Evolutionary conservation across 169 alveolate genomes (phyloP).

Genomic region (Plasmodium gonderi): DNA sequence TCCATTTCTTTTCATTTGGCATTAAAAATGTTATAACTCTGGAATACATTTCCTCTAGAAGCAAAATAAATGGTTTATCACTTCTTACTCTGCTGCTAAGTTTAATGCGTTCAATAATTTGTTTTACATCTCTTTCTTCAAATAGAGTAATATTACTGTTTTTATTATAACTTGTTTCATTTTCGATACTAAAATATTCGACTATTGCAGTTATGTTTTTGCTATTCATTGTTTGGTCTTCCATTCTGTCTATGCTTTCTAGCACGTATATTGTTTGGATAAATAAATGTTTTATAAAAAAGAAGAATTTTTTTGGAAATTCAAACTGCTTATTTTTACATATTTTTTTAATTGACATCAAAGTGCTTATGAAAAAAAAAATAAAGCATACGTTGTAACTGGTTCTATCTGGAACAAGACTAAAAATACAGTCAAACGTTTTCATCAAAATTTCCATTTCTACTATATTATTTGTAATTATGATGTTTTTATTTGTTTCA

Average conservation of each 20-base stretch:
- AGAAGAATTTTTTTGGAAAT: conserved; percentile 26
- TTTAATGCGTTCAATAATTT: conserved; percentile 2
- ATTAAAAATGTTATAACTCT: conserved; percentile 21
- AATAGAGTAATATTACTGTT: background rate
- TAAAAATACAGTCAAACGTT: conserved; percentile 22
- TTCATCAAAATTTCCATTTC: conserved; percentile 50
- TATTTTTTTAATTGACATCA: conserved; percentile 17
- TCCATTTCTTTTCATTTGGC: background rate
- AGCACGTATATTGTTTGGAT: conserved; percentile 54
- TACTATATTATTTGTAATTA: conserved; percentile 30
- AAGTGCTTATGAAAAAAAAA: conserved; percentile 34
- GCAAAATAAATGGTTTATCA: background rate
- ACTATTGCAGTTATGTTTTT: background rate
- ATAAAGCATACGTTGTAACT: conserved; percentile 15
- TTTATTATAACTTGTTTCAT: conserved; percentile 5
- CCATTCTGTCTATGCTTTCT: conserved; percentile 5
- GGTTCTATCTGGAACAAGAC: background rate
- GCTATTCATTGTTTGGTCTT: background rate
- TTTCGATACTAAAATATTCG: background rate
- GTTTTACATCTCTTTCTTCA: background rate
- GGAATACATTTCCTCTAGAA: conserved; percentile 25
- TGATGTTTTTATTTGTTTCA: conserved; percentile 1
- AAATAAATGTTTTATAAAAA: conserved; percentile 32
- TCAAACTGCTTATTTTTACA: background rate
- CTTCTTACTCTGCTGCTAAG: background rate